phyloP scores from a whole-genome alignment of 169 alveolate species.

The Babesia divergens region DNA sequence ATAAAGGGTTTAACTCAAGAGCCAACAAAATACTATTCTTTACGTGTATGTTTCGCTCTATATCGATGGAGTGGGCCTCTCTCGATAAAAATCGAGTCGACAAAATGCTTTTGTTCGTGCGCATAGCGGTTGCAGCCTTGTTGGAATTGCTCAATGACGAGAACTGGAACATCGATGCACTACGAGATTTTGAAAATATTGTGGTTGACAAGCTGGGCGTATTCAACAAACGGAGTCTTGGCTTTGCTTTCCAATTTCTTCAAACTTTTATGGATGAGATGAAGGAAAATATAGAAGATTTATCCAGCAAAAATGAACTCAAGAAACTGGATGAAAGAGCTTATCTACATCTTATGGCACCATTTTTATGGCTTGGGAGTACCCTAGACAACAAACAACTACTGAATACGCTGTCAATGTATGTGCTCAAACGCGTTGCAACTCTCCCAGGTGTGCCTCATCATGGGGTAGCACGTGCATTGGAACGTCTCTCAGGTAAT shows the following conservation, averaged over 20 bases:
- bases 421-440: constrained; percentile 3
- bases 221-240: constrained; percentile 33
- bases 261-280: constrained; percentile 47
- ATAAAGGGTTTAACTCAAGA: constrained; percentile 7
- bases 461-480: neutral
- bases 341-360: constrained; percentile 10
- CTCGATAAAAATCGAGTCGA: constrained; percentile 59
- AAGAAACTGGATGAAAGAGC: neutral
- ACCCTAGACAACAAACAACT: constrained; percentile 21
- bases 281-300: neutral
- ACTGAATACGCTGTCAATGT: constrained; percentile 9
- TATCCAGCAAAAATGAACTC: neutral
- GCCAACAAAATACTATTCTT: constrained; percentile 12
- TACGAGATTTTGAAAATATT: constrained; percentile 6
- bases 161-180: constrained; percentile 23
- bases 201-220: constrained; percentile 29
- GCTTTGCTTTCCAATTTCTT: constrained; percentile 41
- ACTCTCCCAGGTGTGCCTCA: constrained; percentile 4
- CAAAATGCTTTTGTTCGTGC: constrained; percentile 49
- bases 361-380: constrained; percentile 1
- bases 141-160: constrained; percentile 26
- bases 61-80: constrained; percentile 50
- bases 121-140: constrained; percentile 46
- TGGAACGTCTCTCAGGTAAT: neutral
- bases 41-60: constrained; percentile 9